phyloP scores from a whole-genome alignment of 1,284 basidiomycete species.

The Rhodotorula sp. region DNA sequence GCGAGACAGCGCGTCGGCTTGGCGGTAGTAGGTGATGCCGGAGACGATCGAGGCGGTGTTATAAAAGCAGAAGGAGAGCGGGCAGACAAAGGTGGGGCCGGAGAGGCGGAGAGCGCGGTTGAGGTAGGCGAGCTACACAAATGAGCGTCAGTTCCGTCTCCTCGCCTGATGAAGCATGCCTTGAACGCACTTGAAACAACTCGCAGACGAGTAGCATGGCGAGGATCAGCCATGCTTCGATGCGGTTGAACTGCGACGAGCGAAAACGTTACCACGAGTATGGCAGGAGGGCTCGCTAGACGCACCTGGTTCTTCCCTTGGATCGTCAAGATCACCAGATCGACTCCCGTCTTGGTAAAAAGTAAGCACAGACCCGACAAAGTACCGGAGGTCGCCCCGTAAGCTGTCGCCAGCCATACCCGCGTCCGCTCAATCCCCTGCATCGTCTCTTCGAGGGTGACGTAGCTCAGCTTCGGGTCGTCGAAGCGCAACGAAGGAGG shows the following conservation, averaged over 20 bases:
- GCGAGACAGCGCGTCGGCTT: slow-evolving; percentile 69
- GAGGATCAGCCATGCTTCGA: slow-evolving; percentile 71
- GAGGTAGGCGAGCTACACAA: slow-evolving; percentile 74
- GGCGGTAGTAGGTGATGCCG: slow-evolving; percentile 73
- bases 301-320: slow-evolving; percentile 76
- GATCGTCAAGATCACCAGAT: slow-evolving; percentile 78
- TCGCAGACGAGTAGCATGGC: slow-evolving; percentile 68
- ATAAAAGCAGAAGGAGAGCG: slow-evolving; percentile 94
- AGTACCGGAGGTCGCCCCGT: slow-evolving; percentile 86
- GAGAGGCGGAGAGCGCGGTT: slow-evolving; percentile 83
- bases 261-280: neutral
- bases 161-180: neutral
- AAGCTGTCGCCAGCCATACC: slow-evolving; percentile 75
- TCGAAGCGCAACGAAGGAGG: neutral
- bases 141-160: neutral
- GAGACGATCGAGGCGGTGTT: slow-evolving; percentile 81
- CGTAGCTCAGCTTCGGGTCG: no score
- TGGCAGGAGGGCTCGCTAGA: neutral
- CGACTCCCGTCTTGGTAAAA: slow-evolving; percentile 91
- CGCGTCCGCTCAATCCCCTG: slow-evolving; percentile 51
- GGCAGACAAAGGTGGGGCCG: slow-evolving; percentile 85
- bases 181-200: slow-evolving; percentile 58
- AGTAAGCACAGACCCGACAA: slow-evolving; percentile 89
- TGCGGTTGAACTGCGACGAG: slow-evolving; percentile 27
- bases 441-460: neutral